Conservation (phyloP, 352 stramenopile genomes). For the Globisporangium spinosum region DNA sequence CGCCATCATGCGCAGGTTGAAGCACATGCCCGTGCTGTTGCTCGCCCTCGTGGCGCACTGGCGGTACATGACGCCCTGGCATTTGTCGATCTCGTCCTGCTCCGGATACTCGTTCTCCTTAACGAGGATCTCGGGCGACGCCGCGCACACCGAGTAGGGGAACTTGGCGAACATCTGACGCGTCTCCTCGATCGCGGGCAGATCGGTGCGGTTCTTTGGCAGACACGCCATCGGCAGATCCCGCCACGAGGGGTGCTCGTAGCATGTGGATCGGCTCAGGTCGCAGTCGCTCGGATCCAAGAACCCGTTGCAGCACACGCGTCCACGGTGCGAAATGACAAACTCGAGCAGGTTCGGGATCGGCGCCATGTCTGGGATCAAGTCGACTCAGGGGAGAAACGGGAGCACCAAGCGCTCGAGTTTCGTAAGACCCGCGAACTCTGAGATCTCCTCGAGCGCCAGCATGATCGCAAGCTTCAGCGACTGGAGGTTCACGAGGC, state of each 20-base stretch:
- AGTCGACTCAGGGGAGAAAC: background rate
- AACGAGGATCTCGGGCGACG: background rate
- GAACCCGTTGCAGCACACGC: background rate
- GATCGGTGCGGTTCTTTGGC: background rate
- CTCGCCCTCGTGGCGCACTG: background rate
- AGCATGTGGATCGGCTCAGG: background rate
- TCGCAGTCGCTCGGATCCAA: background rate
- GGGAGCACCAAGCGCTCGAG: background rate
- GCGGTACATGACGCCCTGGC: background rate
- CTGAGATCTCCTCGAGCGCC: background rate
- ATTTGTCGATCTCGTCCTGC: background rate
- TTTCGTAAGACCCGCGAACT: background rate
- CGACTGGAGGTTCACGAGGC: background rate
- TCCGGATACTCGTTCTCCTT: background rate
- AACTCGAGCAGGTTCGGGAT: background rate
- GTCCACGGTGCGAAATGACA: background rate
- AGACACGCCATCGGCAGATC: background rate
- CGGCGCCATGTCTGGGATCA: background rate
- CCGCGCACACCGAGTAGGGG: background rate
- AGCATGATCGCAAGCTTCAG: background rate
- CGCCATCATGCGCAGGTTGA: background rate
- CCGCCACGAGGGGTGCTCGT: background rate
- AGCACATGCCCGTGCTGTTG: background rate
- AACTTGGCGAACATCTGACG: background rate
- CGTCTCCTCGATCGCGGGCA: background rate